Evolutionary conservation across 2,329 filamentous ascomycete genomes (phyloP), one percentile per base, ranked within the genome.

Genomic region (Podosphaera leucotricha): DNA sequence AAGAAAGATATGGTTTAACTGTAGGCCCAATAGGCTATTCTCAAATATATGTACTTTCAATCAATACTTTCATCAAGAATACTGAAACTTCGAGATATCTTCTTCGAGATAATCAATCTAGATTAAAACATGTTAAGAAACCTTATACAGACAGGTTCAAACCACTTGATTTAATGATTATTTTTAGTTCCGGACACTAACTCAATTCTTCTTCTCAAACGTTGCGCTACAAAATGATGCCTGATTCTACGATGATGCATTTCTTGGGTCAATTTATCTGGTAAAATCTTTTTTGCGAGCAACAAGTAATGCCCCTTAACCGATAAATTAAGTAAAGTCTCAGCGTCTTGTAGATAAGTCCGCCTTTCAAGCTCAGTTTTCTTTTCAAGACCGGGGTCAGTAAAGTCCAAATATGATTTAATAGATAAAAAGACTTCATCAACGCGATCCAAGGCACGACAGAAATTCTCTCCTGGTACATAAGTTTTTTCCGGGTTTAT

Each of bases 391-490:
- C 24, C 24, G 13, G 52, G 44, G 16, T 49, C 45, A 15, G 46
- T 49, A 43, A 53, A 55, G 6, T 47, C 47, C 10, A 55, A 42
- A 8, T 49, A 28, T 10, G 53, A 45, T 45, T 54, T 55, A 18
- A 57, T 43, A 24, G 57, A 55, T 6, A 54, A 22, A 41, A 53
- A 52, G 2, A 48, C 48, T 1, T 55, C 53, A 6, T 49, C 41
- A 24, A 76, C 58, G 16, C 62, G 62, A 15, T 64, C 58, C 18
- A 77, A 59, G 15, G 71, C 72, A 3, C 55, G 52, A 22, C 61
- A 54, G 37, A 77, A 62, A 51, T 73, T 71, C 21, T 58, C 52
- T 46, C 67, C 71, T 52, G 68, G 68, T 6, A 54, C 55, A 52
- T 64, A 64, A n/a, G n/a, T n/a, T 24, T 8, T 24, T 24, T 24